phyloP scores from a whole-genome alignment of 306 rosid genomes.

The Lagenaria siceraria region DNA sequence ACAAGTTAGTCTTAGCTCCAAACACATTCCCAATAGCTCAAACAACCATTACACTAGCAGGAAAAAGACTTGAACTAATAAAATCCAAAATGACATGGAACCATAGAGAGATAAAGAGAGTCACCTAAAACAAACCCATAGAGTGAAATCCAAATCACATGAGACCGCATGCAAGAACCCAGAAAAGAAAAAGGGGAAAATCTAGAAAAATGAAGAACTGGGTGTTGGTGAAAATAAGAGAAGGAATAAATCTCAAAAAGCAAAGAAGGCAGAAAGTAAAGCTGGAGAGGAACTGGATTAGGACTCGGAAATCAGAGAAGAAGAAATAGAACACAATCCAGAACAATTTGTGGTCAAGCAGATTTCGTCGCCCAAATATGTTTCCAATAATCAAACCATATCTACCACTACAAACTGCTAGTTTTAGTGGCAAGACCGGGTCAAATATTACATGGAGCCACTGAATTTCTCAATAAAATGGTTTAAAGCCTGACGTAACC shows the following conservation, averaged over 20 bases:
- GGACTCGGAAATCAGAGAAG: background rate
- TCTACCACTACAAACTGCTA: too few species aligned
- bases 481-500: too few species aligned
- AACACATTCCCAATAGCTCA: background rate
- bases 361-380: too few species aligned
- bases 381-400: too few species aligned
- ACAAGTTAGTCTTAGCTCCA: background rate
- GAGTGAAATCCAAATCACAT: background rate
- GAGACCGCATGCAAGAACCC: background rate
- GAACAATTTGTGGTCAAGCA: too few species aligned
- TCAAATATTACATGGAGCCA: too few species aligned
- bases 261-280: too few species aligned
- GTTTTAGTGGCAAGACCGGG: too few species aligned
- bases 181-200: too few species aligned
- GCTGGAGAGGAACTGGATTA: background rate
- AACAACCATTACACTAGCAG: background rate
- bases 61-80: background rate
- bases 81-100: background rate
- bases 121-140: background rate
- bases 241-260: background rate
- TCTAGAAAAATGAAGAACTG: background rate
- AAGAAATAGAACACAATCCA: too few species aligned
- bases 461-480: too few species aligned
- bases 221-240: conserved; percentile 10
- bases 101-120: background rate